Conservation (phyloP, 129 eudicot genomes). For the carrot (Daucus carota) region DH1_v3.0 NC_030381.2:31221001-31221500, state of each 20-base stretch:
- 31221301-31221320: not conserved
- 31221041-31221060: not conserved
- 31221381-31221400: not conserved
- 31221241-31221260: not conserved
- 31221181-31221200: not conserved
- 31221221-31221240: no score
- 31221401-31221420: not conserved
- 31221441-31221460: not conserved
- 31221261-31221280: not conserved
- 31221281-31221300: not conserved
- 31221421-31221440: not conserved
- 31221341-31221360: not conserved
- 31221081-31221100: not conserved
- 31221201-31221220: no score
- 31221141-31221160: not conserved
- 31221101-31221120: not conserved
- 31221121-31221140: not conserved
- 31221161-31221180: not conserved
- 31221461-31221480: not conserved
- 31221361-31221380: not conserved
- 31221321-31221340: not conserved
- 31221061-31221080: not conserved
- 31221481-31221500: not conserved
- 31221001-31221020: conserved; percentile 63
- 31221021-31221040: conserved; percentile 31